Conservation (phyloP, 768 basidiomycete species). For the Macrolepiota fuliginosa region DNA sequence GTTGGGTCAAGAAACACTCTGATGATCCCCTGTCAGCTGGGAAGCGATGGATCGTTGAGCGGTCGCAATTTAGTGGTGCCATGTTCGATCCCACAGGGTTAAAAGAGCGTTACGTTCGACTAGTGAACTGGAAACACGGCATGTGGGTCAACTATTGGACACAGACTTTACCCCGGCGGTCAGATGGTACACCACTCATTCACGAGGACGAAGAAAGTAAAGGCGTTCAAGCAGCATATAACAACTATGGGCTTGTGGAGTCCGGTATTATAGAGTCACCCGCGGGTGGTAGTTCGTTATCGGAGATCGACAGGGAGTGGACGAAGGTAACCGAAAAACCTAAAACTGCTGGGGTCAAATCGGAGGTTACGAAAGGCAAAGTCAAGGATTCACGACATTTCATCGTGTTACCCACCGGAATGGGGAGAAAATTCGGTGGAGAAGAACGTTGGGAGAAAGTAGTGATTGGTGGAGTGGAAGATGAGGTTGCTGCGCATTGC, state of each 20-base stretch:
- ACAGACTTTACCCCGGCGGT: conserved; percentile 30
- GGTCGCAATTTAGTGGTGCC: conserved; percentile 54
- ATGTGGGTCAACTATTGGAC: conserved; percentile 64
- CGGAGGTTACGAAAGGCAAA: conserved; percentile 23
- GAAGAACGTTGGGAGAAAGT: conserved; percentile 50
- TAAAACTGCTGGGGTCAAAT: conserved; percentile 20
- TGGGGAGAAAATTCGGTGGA: conserved; percentile 39
- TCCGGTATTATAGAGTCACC: conserved; percentile 19
- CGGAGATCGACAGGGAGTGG: conserved; percentile 14
- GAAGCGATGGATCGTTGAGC: conserved; percentile 51
- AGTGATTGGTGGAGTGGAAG: conserved; percentile 44
- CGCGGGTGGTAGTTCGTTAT: conserved; percentile 3
- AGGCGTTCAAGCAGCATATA: conserved; percentile 16
- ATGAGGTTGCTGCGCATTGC: conserved; percentile 56
- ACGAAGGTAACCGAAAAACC: conserved; percentile 18
- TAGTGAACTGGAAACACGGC: conserved; percentile 50
- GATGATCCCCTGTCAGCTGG: conserved; percentile 47
- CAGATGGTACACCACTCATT: background rate
- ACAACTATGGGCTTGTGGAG: conserved; percentile 25
- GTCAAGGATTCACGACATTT: conserved; percentile 41
- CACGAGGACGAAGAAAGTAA: conserved; percentile 11
- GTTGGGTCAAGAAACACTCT: conserved; percentile 52
- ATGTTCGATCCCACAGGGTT: conserved; percentile 57
- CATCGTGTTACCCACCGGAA: conserved; percentile 47
- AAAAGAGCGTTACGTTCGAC: conserved; percentile 42